phyloP scores from a whole-genome alignment of 768 basidiomycete species.

The Thelephora ganbajun region DNA sequence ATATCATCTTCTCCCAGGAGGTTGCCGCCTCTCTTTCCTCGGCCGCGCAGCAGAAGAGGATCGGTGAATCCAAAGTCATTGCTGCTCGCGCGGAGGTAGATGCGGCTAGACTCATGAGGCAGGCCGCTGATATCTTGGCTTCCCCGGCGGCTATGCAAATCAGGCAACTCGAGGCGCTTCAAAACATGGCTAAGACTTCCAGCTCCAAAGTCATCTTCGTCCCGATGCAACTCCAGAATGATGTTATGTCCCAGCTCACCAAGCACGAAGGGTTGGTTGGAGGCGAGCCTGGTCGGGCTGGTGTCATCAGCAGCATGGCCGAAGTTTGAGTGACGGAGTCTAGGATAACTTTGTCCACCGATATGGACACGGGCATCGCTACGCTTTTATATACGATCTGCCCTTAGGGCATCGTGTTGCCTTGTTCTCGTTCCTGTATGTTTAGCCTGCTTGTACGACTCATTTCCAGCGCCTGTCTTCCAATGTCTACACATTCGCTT shows the following conservation, averaged over 20 bases:
- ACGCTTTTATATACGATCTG: no score
- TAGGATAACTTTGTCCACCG: no score
- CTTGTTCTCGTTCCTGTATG: no score
- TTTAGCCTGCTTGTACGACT: no score
- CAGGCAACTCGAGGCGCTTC: constrained; percentile 88
- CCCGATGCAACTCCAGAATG: constrained; percentile 80
- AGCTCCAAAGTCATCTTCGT: constrained; percentile 89
- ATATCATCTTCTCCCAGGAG: constrained; percentile 86
- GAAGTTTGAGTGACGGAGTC: constrained; percentile 24
- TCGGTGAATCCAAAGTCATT: constrained; percentile 94
- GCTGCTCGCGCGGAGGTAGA: constrained; percentile 94
- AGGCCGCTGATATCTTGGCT: constrained; percentile 90
- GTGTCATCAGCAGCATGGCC: constrained; percentile 36
- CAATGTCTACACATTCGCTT: no score
- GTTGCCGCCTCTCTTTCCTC: constrained; percentile 84
- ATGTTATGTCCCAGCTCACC: constrained; percentile 39
- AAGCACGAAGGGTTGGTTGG: constrained; percentile 10
- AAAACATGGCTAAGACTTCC: constrained; percentile 88
- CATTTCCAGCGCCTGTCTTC: no score
- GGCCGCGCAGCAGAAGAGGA: constrained; percentile 93
- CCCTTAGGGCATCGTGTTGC: no score
- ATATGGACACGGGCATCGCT: no score
- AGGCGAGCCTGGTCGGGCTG: constrained; percentile 27
- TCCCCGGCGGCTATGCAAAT: constrained; percentile 98
- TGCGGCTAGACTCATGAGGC: constrained; percentile 87